Evolutionary conservation across 805 yeast species (phyloP).

Genomic region (Kuraishia molischiana): DNA sequence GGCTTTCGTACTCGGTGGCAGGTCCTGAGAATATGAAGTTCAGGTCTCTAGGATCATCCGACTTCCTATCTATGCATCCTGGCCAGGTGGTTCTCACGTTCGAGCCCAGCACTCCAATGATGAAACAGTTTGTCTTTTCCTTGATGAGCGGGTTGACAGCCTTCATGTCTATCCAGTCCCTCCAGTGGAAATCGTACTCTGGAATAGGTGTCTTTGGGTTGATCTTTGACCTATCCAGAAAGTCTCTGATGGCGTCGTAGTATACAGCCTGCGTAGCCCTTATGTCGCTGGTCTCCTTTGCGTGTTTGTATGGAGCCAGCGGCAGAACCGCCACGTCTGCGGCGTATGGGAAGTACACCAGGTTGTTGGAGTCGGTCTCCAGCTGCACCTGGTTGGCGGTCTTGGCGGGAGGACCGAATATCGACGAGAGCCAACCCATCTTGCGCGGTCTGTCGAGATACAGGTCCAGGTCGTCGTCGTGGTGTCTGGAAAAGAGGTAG

Average conservation of each 20-base stretch:
- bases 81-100: conserved; percentile 29
- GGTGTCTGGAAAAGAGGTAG: conserved; percentile 3
- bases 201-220: conserved; percentile 21
- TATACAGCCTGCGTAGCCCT: conserved; percentile 24
- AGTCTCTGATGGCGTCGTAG: conserved; percentile 21
- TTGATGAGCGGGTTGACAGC: conserved; percentile 25
- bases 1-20: conserved; percentile 23
- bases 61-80: conserved; percentile 23
- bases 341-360: conserved; percentile 19
- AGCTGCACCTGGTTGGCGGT: background rate
- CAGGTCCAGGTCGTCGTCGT: conserved; percentile 1
- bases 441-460: background rate
- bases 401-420: background rate
- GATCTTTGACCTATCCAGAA: conserved; percentile 13
- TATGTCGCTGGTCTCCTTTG: conserved; percentile 23
- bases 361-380: conserved; percentile 1
- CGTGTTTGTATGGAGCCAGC: conserved; percentile 26
- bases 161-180: conserved; percentile 43
- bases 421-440: background rate
- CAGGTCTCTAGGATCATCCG: conserved; percentile 10
- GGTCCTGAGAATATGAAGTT: conserved; percentile 16
- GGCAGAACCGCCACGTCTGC: conserved; percentile 23
- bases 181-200: conserved; percentile 39
- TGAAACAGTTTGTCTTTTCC: conserved; percentile 31
- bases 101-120: conserved; percentile 33